Percentiles rank a stretch among this genome's conserved stretches.
Evolutionary conservation across 2,329 filamentous ascomycete species (phyloP).

Genomic region (Alternaria sp.): DNA sequence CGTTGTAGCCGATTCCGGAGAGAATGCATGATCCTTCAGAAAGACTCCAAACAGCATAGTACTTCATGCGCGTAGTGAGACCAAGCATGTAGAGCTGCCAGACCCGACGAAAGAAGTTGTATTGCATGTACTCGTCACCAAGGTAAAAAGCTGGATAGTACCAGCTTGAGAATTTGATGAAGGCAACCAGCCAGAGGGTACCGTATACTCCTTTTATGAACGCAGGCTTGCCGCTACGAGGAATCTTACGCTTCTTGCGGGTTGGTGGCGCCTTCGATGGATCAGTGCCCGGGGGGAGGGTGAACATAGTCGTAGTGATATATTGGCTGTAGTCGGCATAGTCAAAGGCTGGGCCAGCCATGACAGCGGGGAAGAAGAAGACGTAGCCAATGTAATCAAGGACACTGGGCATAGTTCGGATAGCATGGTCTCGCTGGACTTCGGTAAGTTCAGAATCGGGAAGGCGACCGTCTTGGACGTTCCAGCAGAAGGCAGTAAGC

Average conservation of each 20-base stretch:
- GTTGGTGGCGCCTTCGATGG: constrained; percentile 85
- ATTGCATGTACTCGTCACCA: constrained; percentile 70
- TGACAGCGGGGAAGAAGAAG: constrained; percentile 90
- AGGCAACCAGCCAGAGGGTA: constrained; percentile 79
- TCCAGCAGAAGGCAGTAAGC: constrained; percentile 95
- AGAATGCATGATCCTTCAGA: constrained; percentile 96
- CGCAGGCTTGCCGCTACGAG: constrained; percentile 86
- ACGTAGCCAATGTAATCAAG: constrained; percentile 91
- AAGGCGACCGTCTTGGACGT: constrained; percentile 89
- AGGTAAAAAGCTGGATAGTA: constrained; percentile 73
- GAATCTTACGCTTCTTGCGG: constrained; percentile 89
- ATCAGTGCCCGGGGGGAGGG: constrained; percentile 80
- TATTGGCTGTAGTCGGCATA: constrained; percentile 91
- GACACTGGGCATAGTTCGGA: constrained; percentile 75
- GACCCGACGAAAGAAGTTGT: constrained; percentile 75
- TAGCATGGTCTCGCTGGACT: constrained; percentile 81
- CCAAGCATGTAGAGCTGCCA: constrained; percentile 85
- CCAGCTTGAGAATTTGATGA: constrained; percentile 73
- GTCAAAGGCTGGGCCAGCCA: constrained; percentile 92
- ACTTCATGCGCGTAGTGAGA: constrained; percentile 84
- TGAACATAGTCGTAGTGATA: constrained; percentile 95
- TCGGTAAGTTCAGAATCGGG: constrained; percentile 82
- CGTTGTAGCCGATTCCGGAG: constrained; percentile 91
- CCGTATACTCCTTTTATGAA: constrained; percentile 77
- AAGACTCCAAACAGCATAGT: constrained; percentile 94